A percentile compares a stretch with the other conserved stretches of the same genome.
Conservation (phyloP, 306 rosid genomes). For the Cucurbita moschata region DNA sequence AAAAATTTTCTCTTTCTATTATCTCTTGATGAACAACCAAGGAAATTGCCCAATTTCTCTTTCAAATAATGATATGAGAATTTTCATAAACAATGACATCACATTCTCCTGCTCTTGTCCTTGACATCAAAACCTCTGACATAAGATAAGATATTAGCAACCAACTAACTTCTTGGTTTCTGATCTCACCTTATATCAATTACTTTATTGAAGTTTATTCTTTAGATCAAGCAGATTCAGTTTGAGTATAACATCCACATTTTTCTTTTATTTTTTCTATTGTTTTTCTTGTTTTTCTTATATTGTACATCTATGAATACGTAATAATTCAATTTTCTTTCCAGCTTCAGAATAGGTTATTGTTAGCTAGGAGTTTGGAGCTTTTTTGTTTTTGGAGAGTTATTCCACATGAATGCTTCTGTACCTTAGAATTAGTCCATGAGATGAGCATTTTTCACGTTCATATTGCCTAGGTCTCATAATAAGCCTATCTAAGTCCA, state of each 20-base stretch:
- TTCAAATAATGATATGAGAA: background rate
- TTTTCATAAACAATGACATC: background rate
- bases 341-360: background rate
- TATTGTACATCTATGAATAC: background rate
- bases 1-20: background rate
- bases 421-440: background rate
- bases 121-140: background rate
- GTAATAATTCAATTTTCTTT: background rate
- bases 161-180: background rate
- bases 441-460: background rate
- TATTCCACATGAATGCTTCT: background rate
- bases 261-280: background rate
- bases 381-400: background rate
- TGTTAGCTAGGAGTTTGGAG: background rate
- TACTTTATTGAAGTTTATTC: background rate
- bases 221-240: background rate
- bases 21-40: background rate
- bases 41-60: background rate
- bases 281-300: background rate
- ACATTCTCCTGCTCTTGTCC: background rate
- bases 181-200: background rate
- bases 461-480: background rate
- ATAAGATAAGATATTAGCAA: background rate
- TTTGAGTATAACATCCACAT: background rate
- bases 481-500: background rate